A percentile compares a stretch with the other conserved stretches of the same genome.
Conservation (phyloP, 495 filamentous ascomycete species). For the Saxophila tyrrhenica region DNA sequence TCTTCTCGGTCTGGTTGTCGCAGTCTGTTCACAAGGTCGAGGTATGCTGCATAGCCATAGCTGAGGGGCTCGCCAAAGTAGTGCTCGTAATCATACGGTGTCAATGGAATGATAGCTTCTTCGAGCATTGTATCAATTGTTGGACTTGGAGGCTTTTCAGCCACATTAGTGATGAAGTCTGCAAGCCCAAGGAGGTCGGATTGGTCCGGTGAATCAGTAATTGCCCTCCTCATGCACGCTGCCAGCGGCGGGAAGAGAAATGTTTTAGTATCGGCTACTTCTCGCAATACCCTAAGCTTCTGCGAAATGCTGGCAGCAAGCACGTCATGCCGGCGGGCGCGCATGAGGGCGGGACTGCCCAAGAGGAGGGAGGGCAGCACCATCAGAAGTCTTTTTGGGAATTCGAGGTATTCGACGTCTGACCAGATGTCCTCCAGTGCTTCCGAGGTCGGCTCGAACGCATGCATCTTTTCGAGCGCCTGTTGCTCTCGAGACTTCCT, state of each 20-base stretch:
- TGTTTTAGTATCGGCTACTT: conserved; percentile 17
- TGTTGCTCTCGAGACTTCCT: conserved; percentile 5
- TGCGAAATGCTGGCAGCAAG: not conserved
- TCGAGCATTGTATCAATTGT: conserved; percentile 32
- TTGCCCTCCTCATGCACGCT: too few species aligned
- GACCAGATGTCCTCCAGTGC: conserved; percentile 28
- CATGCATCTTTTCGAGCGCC: not conserved
- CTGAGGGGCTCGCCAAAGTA: conserved; percentile 33
- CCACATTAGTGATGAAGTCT: conserved; percentile 22
- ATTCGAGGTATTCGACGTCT: conserved; percentile 31
- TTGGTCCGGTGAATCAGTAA: too few species aligned
- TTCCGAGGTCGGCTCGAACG: not conserved
- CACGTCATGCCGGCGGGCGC: not conserved
- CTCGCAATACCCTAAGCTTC: conserved; percentile 9
- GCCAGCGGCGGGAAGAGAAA: conserved; percentile 25
- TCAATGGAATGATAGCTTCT: conserved; percentile 15
- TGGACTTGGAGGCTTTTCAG: conserved; percentile 24
- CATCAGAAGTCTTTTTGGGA: conserved; percentile 23
- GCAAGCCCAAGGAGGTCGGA: conserved; percentile 23
- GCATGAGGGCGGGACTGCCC: not conserved
- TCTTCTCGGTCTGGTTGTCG: too few species aligned
- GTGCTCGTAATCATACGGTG: conserved; percentile 22
- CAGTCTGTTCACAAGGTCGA: conserved; percentile 35
- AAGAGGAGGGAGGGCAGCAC: not conserved
- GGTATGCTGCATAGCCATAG: conserved; percentile 32